Percentiles rank a stretch among this genome's conserved stretches.
Evolutionary conservation across 1,139 yeast species (phyloP).

Genomic region (Yamadazyma triangularis): DNA sequence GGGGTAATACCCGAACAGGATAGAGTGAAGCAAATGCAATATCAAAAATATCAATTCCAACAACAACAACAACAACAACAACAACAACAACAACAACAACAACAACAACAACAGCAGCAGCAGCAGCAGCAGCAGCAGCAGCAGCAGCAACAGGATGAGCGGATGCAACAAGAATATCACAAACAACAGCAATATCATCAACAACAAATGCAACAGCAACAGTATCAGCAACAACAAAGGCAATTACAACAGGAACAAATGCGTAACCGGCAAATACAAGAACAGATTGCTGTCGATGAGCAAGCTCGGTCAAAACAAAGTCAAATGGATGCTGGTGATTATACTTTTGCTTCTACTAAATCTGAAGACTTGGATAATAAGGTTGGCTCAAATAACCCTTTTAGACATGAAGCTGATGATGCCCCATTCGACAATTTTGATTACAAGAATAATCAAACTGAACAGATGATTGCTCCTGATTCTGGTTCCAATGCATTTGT

Average conservation of each 20-base stretch:
- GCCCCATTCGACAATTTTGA: constrained; percentile 27
- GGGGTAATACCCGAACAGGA: background rate
- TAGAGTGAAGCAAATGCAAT: constrained; percentile 13
- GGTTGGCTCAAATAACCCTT: constrained; percentile 1
- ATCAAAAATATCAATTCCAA: too few species aligned
- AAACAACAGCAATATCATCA: constrained; percentile 5
- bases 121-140: constrained; percentile 11
- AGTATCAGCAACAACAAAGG: constrained; percentile 6
- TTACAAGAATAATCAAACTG: constrained; percentile 21
- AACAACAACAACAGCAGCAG: constrained; percentile 6
- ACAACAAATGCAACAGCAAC: constrained; percentile 6
- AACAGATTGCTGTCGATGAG: constrained; percentile 1
- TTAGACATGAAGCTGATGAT: constrained; percentile 1
- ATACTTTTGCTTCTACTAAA: constrained; percentile 17
- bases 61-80: constrained; percentile 7
- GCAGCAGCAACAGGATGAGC: too few species aligned
- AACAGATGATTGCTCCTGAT: constrained; percentile 6
- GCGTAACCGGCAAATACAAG: too few species aligned
- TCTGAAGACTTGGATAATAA: too few species aligned
- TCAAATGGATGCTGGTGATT: constrained; percentile 12
- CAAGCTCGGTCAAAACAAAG: background rate
- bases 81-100: constrained; percentile 12
- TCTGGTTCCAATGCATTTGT: too few species aligned
- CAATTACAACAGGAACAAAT: too few species aligned
- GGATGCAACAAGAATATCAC: constrained; percentile 6